These are phyloP conservation scores for Mycena sanguinolenta DNA, from an alignment of 768 basidiomycete species.

Conservation along the genomic window DNA sequence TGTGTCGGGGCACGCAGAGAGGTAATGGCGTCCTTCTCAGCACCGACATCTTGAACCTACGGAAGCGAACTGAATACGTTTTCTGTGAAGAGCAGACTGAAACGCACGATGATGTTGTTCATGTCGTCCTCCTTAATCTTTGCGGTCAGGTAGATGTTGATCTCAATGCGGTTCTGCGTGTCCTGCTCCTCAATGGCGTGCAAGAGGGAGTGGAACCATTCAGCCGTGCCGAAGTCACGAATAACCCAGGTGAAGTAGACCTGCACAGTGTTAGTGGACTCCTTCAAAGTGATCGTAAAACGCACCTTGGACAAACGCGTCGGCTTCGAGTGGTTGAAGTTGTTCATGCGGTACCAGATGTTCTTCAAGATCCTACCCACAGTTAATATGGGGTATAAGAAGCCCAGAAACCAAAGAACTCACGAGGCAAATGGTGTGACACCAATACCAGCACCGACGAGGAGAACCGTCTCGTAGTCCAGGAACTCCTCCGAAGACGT, in stretches of 20 bases:
- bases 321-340: slow-evolving; percentile 80
- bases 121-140: slow-evolving; percentile 95
- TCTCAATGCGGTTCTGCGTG: slow-evolving; percentile 87
- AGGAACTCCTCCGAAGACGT: slow-evolving; percentile 93
- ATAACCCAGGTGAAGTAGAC: slow-evolving; percentile 97
- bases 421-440: slow-evolving; percentile 97
- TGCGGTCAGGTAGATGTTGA: slow-evolving; percentile 94
- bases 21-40: slow-evolving; percentile 93
- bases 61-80: neutral
- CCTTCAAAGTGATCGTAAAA: neutral
- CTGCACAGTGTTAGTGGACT: slow-evolving; percentile 38
- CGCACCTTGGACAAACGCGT: slow-evolving; percentile 87
- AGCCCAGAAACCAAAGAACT: slow-evolving; percentile 47
- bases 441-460: slow-evolving; percentile 96
- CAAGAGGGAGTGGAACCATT: slow-evolving; percentile 95
- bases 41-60: slow-evolving; percentile 90
- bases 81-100: neutral
- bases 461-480: slow-evolving; percentile 89
- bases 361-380: slow-evolving; percentile 79
- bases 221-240: slow-evolving; percentile 90
- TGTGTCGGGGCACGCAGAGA: slow-evolving; percentile 92
- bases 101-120: slow-evolving; percentile 88
- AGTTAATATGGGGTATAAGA: neutral
- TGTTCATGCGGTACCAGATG: slow-evolving; percentile 98
- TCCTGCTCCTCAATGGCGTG: slow-evolving; percentile 97